These are phyloP conservation scores for Blastobotrys proliferans DNA, from an alignment of 1,139 yeast species.

Conservation along the genomic window DNA sequence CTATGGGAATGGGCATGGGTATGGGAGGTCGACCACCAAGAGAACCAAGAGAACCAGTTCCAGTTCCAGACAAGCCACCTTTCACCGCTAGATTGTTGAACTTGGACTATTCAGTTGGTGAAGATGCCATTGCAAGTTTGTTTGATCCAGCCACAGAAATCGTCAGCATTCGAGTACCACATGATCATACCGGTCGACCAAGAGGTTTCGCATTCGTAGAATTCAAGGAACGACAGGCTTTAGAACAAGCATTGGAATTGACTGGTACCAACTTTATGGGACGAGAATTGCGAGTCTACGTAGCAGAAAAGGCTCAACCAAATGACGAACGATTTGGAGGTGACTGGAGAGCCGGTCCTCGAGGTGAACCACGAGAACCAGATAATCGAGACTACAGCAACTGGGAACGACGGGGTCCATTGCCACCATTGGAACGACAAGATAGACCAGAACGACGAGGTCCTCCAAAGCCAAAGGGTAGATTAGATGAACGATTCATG, in stretches of 20 bases:
- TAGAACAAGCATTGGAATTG: conserved; percentile 64
- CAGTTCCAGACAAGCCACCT: conserved; percentile 90
- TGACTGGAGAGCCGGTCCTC: conserved; percentile 55
- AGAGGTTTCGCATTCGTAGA: conserved; percentile 89
- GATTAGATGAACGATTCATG: conserved; percentile 28
- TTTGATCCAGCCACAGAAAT: conserved; percentile 39
- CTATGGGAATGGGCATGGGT: conserved; percentile 1
- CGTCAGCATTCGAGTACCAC: conserved; percentile 41
- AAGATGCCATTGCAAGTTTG: conserved; percentile 61
- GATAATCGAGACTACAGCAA: conserved; percentile 31
- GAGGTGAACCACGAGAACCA: conserved; percentile 18
- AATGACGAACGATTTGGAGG: conserved; percentile 45
- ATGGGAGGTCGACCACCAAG: conserved; percentile 3
- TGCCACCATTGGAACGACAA: conserved; percentile 27
- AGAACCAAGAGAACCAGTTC: conserved; percentile 54
- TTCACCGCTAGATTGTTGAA: conserved; percentile 83
- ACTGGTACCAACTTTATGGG: conserved; percentile 72
- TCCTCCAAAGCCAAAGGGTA: conserved; percentile 17
- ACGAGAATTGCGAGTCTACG: conserved; percentile 67
- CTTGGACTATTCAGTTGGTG: conserved; percentile 78
- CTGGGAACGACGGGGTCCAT: conserved; percentile 33
- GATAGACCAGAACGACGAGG: conserved; percentile 12
- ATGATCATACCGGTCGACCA: conserved; percentile 58
- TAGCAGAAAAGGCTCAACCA: conserved; percentile 56
- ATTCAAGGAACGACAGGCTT: conserved; percentile 67